Conservation (phyloP, 495 filamentous ascomycete species). For the Aspergillus haitiensis region DNA sequence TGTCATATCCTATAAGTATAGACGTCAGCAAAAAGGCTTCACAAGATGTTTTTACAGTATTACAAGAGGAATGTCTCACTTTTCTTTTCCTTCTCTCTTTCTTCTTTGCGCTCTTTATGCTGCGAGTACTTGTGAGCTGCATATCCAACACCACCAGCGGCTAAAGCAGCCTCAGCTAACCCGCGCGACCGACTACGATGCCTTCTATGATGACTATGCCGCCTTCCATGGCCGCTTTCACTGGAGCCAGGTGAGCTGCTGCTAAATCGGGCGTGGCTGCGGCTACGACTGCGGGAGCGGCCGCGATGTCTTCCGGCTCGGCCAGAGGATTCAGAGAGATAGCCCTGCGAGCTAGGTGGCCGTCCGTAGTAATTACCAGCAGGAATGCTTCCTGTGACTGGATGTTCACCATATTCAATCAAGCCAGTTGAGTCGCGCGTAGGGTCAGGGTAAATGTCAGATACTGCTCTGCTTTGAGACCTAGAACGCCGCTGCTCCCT, state of each 20-base stretch:
- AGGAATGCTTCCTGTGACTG: constrained; percentile 55
- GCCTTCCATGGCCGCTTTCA: constrained; percentile 37
- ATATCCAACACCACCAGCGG: constrained; percentile 71
- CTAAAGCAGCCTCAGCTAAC: constrained; percentile 67
- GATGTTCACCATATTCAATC: constrained; percentile 78
- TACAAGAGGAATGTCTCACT: constrained; percentile 25
- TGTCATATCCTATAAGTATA: constrained; percentile 29
- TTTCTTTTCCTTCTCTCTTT: constrained; percentile 32
- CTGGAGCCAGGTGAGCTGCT: constrained; percentile 51
- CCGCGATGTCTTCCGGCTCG: constrained; percentile 25
- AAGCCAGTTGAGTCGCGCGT: constrained; percentile 61
- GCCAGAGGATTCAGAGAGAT: constrained; percentile 44
- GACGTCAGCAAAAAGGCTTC: constrained; percentile 9
- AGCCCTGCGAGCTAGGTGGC: constrained; percentile 39
- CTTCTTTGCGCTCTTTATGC: constrained; percentile 61
- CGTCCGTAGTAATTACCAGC: constrained; percentile 53
- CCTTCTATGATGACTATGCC: constrained; percentile 46
- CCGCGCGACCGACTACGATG: constrained; percentile 63
- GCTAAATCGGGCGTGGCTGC: constrained; percentile 41
- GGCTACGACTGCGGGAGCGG: constrained; percentile 37
- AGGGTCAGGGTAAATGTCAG: constrained; percentile 56
- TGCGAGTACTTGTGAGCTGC: constrained; percentile 69
- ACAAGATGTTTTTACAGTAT: background rate
- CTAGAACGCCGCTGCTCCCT: constrained; percentile 53
- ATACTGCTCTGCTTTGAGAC: constrained; percentile 56